phyloP scores from a whole-genome alignment of 345 rosid species.

The Litchi chinensis region DNA sequence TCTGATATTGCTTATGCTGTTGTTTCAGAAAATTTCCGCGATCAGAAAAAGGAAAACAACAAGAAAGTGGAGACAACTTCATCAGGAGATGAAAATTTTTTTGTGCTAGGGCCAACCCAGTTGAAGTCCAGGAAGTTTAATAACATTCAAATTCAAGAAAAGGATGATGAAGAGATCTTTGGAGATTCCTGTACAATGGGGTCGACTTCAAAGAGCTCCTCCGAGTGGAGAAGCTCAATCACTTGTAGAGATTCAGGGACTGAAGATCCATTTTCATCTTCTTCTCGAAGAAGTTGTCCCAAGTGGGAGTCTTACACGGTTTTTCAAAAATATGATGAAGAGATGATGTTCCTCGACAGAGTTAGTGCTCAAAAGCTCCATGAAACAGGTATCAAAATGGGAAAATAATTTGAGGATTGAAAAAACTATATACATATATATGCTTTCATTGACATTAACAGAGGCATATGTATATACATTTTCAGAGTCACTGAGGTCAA shows the following conservation, averaged over 20 bases:
- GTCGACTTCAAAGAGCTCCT: constrained; percentile 97
- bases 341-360: constrained; percentile 85
- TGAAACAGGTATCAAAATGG: constrained; percentile 64
- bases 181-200: constrained; percentile 87
- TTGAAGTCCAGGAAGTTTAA: constrained; percentile 37
- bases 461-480: background rate
- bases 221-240: constrained; percentile 97
- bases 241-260: constrained; percentile 63
- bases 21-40: constrained; percentile 12
- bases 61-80: constrained; percentile 24
- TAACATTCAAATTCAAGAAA: constrained; percentile 31
- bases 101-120: constrained; percentile 29
- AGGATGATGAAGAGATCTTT: constrained; percentile 55
- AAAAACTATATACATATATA: no score
- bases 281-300: constrained; percentile 90
- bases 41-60: constrained; percentile 16
- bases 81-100: constrained; percentile 33
- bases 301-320: constrained; percentile 98
- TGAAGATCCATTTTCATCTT: constrained; percentile 94
- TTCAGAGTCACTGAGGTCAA: constrained; percentile 77
- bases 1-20: constrained; percentile 25
- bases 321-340: constrained; percentile 95
- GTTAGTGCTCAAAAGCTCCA: constrained; percentile 90
- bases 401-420: no score
- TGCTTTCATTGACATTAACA: background rate